Conservation (phyloP, 192 early-diverging fungal genomes). For the Geranomyces michiganensis region DNA sequence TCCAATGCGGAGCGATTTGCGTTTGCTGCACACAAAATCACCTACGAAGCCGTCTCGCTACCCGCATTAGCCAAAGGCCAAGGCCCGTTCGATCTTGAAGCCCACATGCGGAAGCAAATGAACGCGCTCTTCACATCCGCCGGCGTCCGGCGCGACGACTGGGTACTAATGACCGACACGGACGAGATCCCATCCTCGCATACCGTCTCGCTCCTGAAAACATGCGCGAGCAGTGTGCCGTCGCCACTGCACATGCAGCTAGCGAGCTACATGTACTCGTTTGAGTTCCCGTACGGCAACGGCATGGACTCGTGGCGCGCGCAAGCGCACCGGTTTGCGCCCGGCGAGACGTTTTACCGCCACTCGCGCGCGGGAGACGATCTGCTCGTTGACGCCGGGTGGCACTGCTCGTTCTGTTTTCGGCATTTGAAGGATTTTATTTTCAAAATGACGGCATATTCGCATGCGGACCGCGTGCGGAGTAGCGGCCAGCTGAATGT, state of each 20-base stretch:
- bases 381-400: constrained; percentile 62
- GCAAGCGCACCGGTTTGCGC: constrained; percentile 41
- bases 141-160: constrained; percentile 43
- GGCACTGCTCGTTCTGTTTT: constrained; percentile 73
- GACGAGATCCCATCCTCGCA: constrained; percentile 59
- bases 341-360: constrained; percentile 34
- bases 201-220: constrained; percentile 47
- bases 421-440: constrained; percentile 53
- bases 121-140: constrained; percentile 39
- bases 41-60: constrained; percentile 41
- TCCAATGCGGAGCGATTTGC: constrained; percentile 53
- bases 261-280: constrained; percentile 62
- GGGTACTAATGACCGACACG: constrained; percentile 58
- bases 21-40: constrained; percentile 59
- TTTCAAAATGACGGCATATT: constrained; percentile 68
- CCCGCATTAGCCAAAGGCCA: constrained; percentile 34
- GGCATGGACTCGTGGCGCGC: constrained; percentile 50
- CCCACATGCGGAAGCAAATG: constrained; percentile 47
- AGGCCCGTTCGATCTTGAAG: constrained; percentile 54
- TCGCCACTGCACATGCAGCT: constrained; percentile 53
- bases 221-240: constrained; percentile 54
- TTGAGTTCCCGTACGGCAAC: constrained; percentile 55
- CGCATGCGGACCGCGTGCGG: constrained; percentile 59
- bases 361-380: constrained; percentile 43
- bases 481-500: constrained; percentile 34